Conservation (phyloP, 371 early-diverging fungal genomes). For the Circinella umbellata region DNA sequence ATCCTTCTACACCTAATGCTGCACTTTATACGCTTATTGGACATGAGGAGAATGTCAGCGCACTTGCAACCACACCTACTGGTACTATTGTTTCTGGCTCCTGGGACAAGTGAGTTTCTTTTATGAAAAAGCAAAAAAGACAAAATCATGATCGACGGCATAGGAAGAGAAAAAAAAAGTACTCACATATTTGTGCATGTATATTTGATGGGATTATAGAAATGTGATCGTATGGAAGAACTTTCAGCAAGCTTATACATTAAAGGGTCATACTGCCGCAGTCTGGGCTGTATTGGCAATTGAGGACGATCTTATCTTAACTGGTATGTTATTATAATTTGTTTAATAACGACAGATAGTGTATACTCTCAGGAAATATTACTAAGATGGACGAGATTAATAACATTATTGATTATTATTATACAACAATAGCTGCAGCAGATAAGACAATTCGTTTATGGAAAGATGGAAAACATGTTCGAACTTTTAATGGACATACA, state of each 20-base stretch:
- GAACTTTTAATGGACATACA: slow-evolving; percentile 85
- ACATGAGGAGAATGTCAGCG: slow-evolving; percentile 89
- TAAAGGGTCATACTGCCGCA: slow-evolving; percentile 86
- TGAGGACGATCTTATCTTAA: slow-evolving; percentile 74
- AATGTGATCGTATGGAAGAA: slow-evolving; percentile 80
- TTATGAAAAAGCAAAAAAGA: neutral
- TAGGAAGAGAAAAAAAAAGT: too few species aligned
- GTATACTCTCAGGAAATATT: neutral
- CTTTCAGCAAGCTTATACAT: slow-evolving; percentile 66
- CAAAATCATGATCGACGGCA: too few species aligned
- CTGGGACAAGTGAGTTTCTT: slow-evolving; percentile 88
- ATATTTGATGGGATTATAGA: slow-evolving; percentile 10
- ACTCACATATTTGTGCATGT: neutral
- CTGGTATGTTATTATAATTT: slow-evolving; percentile 60
- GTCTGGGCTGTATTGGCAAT: slow-evolving; percentile 91
- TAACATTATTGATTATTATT: neutral
- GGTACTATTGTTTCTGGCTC: slow-evolving; percentile 90
- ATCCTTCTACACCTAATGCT: slow-evolving; percentile 59
- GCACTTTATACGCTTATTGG: slow-evolving; percentile 78
- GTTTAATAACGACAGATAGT: neutral
- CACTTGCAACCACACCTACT: slow-evolving; percentile 66
- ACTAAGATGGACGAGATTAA: too few species aligned
- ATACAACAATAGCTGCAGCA: slow-evolving; percentile 75
- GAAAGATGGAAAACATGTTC: slow-evolving; percentile 70
- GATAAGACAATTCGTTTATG: slow-evolving; percentile 93